phyloP scores from a whole-genome alignment of 2,329 filamentous ascomycete genomes.

The Cercospora brassicicola region DNA sequence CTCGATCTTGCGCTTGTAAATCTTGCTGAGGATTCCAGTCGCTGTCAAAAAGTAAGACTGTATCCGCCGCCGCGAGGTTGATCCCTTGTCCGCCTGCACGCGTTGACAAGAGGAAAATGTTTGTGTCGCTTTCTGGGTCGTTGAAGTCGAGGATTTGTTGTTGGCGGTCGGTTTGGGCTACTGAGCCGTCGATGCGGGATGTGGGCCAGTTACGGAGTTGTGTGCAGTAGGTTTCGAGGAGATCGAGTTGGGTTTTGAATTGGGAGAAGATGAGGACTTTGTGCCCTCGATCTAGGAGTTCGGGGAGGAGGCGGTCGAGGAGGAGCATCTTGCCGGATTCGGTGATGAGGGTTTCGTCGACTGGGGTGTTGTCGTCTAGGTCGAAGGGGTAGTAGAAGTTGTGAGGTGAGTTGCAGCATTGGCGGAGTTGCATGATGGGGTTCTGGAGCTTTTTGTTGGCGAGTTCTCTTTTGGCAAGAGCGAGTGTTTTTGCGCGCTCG shows the following conservation, averaged over 20 bases:
- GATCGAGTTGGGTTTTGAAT: constrained; percentile 90
- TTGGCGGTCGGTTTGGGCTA: constrained; percentile 64
- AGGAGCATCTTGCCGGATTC: constrained; percentile 95
- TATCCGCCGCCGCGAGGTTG: constrained; percentile 88
- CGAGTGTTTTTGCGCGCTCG: constrained; percentile 66
- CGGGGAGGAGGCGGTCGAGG: constrained; percentile 78
- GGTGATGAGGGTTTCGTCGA: constrained; percentile 78
- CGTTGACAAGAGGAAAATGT: constrained; percentile 84
- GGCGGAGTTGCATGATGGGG: constrained; percentile 82
- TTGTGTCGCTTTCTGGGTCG: constrained; percentile 44
- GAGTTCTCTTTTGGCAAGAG: constrained; percentile 85
- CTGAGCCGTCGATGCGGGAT: constrained; percentile 87
- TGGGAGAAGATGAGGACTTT: constrained; percentile 97
- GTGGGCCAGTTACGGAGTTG: constrained; percentile 76
- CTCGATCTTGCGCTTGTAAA: constrained; percentile 91
- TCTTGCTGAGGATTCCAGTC: constrained; percentile 98
- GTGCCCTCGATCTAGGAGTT: constrained; percentile 71
- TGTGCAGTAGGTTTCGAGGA: constrained; percentile 80
- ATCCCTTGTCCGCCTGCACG: constrained; percentile 93
- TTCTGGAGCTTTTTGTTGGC: constrained; percentile 89
- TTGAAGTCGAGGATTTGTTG: constrained; percentile 54
- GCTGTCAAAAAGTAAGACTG: constrained; percentile 85
- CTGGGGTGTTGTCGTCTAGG: constrained; percentile 58
- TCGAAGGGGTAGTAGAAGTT: constrained; percentile 93
- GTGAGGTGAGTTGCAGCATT: constrained; percentile 90